Conservation (phyloP, 352 stramenopile species). For the Phytophthora hibernalis region DNA sequence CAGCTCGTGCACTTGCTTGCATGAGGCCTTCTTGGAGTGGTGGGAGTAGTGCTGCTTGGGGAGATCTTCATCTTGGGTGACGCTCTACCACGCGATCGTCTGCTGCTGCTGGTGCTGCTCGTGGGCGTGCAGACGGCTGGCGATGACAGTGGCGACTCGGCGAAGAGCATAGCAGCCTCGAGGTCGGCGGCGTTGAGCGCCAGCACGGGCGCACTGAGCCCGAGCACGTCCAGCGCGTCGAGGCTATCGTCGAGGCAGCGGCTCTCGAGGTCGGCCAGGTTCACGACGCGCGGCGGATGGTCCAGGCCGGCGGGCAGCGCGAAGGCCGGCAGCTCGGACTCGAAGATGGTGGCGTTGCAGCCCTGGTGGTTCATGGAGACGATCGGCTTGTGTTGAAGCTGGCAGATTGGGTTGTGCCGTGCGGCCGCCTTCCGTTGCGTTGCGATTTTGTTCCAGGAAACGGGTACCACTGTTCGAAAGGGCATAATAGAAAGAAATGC, state of each 20-base stretch:
- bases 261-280: constrained; percentile 18
- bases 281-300: constrained; percentile 5
- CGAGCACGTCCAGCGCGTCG: constrained; percentile 23
- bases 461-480: neutral
- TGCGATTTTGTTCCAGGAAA: constrained; percentile 2
- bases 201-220: constrained; percentile 19
- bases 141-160: constrained; percentile 2
- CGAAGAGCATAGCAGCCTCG: constrained; percentile 17
- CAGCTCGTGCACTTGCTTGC: constrained; percentile 42
- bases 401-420: constrained; percentile 29
- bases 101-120: neutral
- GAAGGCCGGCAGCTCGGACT: constrained; percentile 30
- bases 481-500: neutral
- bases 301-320: constrained; percentile 28
- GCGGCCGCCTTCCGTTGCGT: constrained; percentile 18
- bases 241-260: constrained; percentile 26
- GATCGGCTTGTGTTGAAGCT: constrained; percentile 22
- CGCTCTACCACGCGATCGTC: constrained; percentile 3
- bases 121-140: constrained; percentile 1
- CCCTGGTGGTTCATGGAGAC: constrained; percentile 22
- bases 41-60: constrained; percentile 1
- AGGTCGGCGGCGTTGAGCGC: constrained; percentile 5
- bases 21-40: constrained; percentile 38
- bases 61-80: constrained; percentile 21
- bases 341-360: constrained; percentile 19